A percentile compares a stretch with the other conserved stretches of the same genome.
Evolutionary conservation across 73 alveolate species (phyloP).

Genomic region (Paramecium primaurelia): DNA sequence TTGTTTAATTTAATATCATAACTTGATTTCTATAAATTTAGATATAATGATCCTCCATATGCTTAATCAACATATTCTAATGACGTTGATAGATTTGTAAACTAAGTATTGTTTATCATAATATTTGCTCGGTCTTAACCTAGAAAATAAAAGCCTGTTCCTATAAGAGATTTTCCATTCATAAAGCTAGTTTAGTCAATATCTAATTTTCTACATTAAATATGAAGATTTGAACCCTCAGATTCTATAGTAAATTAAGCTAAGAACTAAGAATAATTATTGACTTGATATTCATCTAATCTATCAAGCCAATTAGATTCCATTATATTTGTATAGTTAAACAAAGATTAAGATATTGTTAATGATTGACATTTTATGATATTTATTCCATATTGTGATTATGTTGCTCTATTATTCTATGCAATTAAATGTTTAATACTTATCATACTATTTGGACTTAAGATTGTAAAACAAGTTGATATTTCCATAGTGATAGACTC

Average conservation of each 20-base stretch:
- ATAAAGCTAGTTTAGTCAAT: not conserved
- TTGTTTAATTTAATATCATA: not conserved
- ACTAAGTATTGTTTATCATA: not conserved
- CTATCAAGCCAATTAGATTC: constrained; percentile 6
- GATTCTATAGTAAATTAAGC: not conserved
- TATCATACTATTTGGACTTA: not conserved
- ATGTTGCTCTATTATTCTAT: not conserved
- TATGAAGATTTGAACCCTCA: not conserved
- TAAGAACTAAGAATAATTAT: not conserved
- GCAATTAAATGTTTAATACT: not conserved
- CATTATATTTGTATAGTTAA: not conserved
- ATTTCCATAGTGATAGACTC: not conserved
- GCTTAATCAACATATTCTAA: not conserved
- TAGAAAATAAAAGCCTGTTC: not conserved
- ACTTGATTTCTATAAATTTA: not conserved
- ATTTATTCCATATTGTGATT: not conserved
- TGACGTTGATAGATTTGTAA: not conserved
- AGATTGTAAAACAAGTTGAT: not conserved
- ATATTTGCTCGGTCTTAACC: not conserved
- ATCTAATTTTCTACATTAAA: not conserved
- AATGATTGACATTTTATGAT: not conserved
- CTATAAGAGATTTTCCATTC: not conserved
- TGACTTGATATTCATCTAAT: not conserved
- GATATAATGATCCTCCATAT: not conserved
- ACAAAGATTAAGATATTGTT: not conserved